Conservation (phyloP, 352 stramenopile genomes). For the Globisporangium orthogonon region DNA sequence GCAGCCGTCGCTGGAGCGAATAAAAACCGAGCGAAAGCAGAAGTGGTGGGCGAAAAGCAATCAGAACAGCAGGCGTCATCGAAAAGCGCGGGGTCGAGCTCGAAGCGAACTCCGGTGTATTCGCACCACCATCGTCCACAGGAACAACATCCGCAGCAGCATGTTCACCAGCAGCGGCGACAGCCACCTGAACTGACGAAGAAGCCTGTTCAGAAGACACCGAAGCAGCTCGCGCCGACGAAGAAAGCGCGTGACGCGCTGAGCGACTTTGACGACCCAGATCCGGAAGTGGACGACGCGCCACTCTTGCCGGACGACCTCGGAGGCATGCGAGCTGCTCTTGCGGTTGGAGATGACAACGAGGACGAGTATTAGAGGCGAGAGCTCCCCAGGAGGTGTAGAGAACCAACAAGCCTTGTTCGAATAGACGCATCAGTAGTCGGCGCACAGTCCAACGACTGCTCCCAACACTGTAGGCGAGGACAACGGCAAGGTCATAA, state of each 20-base stretch:
- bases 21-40: not conserved
- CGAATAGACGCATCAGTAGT: no score
- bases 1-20: not conserved
- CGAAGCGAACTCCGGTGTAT: not conserved
- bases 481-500: no score
- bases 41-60: not conserved
- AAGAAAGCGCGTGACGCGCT: conserved; percentile 6
- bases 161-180: not conserved
- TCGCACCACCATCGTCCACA: not conserved
- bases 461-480: no score
- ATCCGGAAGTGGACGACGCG: conserved; percentile 51
- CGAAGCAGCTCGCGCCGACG: not conserved
- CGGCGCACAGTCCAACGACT: no score
- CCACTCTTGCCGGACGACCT: conserved; percentile 41
- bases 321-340: conserved; percentile 11
- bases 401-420: no score
- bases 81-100: not conserved
- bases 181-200: not conserved
- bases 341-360: not conserved
- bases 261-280: conserved; percentile 54
- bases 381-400: not conserved
- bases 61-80: not conserved
- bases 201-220: not conserved
- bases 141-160: no score
- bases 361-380: conserved; percentile 10